phyloP scores from a whole-genome alignment of 192 early-diverging fungal genomes.

The Allomyces macrogynus region DNA sequence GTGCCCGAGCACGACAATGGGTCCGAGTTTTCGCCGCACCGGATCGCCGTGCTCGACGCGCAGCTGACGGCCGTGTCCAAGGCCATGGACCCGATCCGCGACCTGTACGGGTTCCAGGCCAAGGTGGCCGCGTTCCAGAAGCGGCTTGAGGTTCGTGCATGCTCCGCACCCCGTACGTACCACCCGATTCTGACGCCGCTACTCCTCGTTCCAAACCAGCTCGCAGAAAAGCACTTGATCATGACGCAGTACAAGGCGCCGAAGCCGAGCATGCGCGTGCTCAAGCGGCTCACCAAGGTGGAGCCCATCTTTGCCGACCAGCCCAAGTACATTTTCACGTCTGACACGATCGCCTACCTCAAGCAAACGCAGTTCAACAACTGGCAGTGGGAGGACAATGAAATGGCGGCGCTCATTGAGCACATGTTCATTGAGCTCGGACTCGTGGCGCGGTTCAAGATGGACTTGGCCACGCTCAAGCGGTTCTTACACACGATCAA shows the following conservation, averaged over 20 bases:
- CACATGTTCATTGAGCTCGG: constrained; percentile 18
- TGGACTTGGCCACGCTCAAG: constrained; percentile 6
- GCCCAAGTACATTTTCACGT: constrained; percentile 8
- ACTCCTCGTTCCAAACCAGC: background rate
- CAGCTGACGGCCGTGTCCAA: background rate
- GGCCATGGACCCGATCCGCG: background rate
- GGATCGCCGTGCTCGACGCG: background rate
- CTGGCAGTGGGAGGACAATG: constrained; percentile 21
- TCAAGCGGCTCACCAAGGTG: background rate
- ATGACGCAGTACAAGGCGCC: background rate
- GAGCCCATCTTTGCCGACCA: background rate
- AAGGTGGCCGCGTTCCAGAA: background rate
- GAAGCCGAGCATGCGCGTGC: background rate
- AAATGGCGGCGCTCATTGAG: constrained; percentile 16
- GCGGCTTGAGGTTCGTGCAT: background rate
- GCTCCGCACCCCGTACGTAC: no score
- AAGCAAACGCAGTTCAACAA: constrained; percentile 22
- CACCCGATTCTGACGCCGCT: no score
- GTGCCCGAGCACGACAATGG: background rate
- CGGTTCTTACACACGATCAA: constrained; percentile 13
- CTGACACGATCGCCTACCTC: constrained; percentile 8
- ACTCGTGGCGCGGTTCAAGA: constrained; percentile 12
- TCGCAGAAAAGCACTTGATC: background rate
- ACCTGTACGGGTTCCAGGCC: background rate
- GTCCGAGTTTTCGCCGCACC: background rate